phyloP scores from a whole-genome alignment of 2,329 filamentous ascomycete genomes.

The Rosellinia necatrix region DNA sequence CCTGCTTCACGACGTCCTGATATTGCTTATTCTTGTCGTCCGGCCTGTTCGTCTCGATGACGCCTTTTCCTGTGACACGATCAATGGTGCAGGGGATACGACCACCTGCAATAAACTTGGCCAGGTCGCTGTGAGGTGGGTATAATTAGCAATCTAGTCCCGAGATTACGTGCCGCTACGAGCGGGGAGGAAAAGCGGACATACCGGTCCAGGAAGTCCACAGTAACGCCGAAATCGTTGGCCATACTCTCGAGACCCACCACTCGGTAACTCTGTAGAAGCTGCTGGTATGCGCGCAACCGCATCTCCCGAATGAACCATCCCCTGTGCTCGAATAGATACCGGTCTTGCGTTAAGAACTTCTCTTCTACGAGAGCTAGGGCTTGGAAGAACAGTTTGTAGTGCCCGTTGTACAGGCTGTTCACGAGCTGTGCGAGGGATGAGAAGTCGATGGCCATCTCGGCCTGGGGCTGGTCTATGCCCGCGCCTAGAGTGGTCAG shows the following conservation, averaged over 20 bases:
- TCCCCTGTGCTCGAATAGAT: slow-evolving; percentile 91
- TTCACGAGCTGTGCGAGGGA: slow-evolving; percentile 85
- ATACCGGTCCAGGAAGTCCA: slow-evolving; percentile 94
- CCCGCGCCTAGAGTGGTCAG: slow-evolving; percentile 79
- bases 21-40: slow-evolving; percentile 99
- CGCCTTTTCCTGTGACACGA: slow-evolving; percentile 91
- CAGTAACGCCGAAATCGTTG: slow-evolving; percentile 92
- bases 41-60: slow-evolving; percentile 96
- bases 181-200: slow-evolving; percentile 39
- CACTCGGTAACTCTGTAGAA: slow-evolving; percentile 95
- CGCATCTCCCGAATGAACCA: slow-evolving; percentile 99
- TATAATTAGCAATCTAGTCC: slow-evolving; percentile 3
- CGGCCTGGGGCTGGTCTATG: slow-evolving; percentile 73
- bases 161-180: not conserved
- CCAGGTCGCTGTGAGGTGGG: slow-evolving; percentile 71
- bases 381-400: slow-evolving; percentile 90
- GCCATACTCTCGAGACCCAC: slow-evolving; percentile 98
- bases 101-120: slow-evolving; percentile 94
- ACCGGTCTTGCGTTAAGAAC: slow-evolving; percentile 92
- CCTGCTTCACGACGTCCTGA: slow-evolving; percentile 95
- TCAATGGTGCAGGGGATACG: slow-evolving; percentile 97
- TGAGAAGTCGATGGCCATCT: slow-evolving; percentile 85
- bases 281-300: slow-evolving; percentile 91
- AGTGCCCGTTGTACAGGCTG: slow-evolving; percentile 91
- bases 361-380: slow-evolving; percentile 89